Conservation (phyloP, 805 yeast species). For the Komagataella kurtzmanii region DNA sequence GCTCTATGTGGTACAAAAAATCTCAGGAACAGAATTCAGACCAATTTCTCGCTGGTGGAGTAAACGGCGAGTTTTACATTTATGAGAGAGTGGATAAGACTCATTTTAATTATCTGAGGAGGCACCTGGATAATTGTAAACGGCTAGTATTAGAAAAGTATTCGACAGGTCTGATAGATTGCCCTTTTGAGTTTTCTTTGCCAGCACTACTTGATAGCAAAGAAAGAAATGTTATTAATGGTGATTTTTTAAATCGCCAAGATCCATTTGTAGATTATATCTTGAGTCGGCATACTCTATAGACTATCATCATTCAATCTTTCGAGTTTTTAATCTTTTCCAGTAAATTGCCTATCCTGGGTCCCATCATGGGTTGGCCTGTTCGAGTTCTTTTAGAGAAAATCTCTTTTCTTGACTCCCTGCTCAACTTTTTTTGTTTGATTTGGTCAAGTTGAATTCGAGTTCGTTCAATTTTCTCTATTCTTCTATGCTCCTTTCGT, state of each 20-base stretch:
- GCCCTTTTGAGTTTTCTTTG: background rate
- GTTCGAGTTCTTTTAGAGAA: conserved; percentile 41
- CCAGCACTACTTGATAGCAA: conserved; percentile 10
- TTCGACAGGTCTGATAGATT: background rate
- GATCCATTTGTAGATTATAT: background rate
- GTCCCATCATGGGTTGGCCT: conserved; percentile 91
- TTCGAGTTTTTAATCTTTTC: conserved; percentile 49
- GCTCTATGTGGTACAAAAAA: background rate
- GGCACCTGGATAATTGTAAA: background rate
- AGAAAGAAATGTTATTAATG: conserved; percentile 7
- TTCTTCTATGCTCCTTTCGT: conserved; percentile 26
- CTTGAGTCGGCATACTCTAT: background rate
- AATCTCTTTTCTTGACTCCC: conserved; percentile 26
- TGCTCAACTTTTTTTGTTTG: conserved; percentile 25
- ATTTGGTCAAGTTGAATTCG: conserved; percentile 16
- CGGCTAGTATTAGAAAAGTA: background rate
- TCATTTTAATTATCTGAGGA: background rate
- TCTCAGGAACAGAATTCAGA: background rate
- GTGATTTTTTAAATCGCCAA: background rate
- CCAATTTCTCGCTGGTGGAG: background rate
- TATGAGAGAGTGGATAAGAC: background rate
- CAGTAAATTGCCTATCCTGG: conserved; percentile 64
- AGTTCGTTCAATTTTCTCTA: conserved; percentile 26
- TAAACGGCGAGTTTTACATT: background rate
- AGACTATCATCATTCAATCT: background rate